Evolutionary conservation across 1,284 basidiomycete genomes (phyloP).

Genomic region (Vanrija sp.): DNA sequence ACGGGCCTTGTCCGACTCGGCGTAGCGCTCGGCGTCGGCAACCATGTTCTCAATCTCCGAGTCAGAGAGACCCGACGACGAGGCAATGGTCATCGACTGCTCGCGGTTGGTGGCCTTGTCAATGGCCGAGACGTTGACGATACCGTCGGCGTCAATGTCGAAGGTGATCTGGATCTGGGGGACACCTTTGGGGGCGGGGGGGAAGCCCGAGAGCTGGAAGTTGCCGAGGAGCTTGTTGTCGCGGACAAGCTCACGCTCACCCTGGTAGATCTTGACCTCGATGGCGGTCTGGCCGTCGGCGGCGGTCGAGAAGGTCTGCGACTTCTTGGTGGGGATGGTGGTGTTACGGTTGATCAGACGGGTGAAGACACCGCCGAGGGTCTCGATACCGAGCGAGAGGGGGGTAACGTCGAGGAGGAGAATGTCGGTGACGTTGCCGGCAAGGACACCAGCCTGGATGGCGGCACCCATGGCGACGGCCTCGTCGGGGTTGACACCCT

Average conservation of each 20-base stretch:
- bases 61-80: constrained; percentile 92
- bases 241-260: constrained; percentile 86
- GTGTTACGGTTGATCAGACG: constrained; percentile 90
- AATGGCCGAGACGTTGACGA: constrained; percentile 94
- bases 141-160: constrained; percentile 98
- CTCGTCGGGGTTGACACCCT: constrained; percentile 97
- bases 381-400: constrained; percentile 70
- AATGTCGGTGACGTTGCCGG: constrained; percentile 94
- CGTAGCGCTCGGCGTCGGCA: constrained; percentile 86
- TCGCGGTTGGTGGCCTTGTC: constrained; percentile 97
- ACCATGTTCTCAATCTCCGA: constrained; percentile 98
- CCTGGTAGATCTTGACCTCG: constrained; percentile 97
- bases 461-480: constrained; percentile 90
- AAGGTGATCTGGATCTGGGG: constrained; percentile 99
- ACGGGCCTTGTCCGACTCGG: constrained; percentile 85
- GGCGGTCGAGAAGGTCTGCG: constrained; percentile 96
- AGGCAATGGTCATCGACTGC: constrained; percentile 77
- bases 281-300: constrained; percentile 94
- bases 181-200: constrained; percentile 92
- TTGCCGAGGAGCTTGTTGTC: constrained; percentile 99
- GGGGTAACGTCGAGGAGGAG: constrained; percentile 94
- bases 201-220: constrained; percentile 97
- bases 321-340: constrained; percentile 99
- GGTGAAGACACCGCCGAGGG: constrained; percentile 98
- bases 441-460: constrained; percentile 91